Conservation (phyloP, 2,329 filamentous ascomycete species). For the Penicillium hesseltinei region DNA sequence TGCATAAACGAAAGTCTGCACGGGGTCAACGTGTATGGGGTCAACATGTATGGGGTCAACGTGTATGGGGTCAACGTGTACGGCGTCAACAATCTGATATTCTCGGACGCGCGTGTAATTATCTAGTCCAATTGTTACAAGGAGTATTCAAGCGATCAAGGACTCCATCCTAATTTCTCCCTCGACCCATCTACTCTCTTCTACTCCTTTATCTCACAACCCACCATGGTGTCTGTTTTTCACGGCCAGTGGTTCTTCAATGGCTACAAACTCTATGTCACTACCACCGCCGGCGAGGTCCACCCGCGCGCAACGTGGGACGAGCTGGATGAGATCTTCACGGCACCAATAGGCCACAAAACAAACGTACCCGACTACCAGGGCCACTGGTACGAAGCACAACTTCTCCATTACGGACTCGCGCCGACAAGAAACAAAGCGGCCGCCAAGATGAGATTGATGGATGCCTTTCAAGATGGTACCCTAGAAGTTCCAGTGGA, state of each 20-base stretch:
- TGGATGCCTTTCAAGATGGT: slow-evolving; percentile 54
- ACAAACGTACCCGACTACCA: slow-evolving; percentile 48
- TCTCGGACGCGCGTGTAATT: no score
- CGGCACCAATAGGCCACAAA: neutral
- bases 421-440: slow-evolving; percentile 57
- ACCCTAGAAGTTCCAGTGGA: slow-evolving; percentile 51
- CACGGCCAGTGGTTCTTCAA: slow-evolving; percentile 46
- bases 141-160: neutral
- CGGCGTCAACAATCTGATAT: neutral
- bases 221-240: slow-evolving; percentile 23
- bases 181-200: neutral
- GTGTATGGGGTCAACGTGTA: neutral
- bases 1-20: neutral
- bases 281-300: slow-evolving; percentile 41
- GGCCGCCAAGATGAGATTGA: slow-evolving; percentile 57
- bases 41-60: neutral
- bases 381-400: slow-evolving; percentile 62
- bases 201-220: no score
- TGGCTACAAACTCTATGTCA: slow-evolving; percentile 46
- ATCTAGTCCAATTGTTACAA: no score
- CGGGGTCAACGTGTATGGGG: neutral
- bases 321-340: slow-evolving; percentile 49
- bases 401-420: slow-evolving; percentile 63
- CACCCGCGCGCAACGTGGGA: slow-evolving; percentile 47
- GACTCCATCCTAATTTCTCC: neutral